phyloP scores from a whole-genome alignment of 2,329 filamentous ascomycete genomes.

The Dothideomycetes sp. region DNA sequence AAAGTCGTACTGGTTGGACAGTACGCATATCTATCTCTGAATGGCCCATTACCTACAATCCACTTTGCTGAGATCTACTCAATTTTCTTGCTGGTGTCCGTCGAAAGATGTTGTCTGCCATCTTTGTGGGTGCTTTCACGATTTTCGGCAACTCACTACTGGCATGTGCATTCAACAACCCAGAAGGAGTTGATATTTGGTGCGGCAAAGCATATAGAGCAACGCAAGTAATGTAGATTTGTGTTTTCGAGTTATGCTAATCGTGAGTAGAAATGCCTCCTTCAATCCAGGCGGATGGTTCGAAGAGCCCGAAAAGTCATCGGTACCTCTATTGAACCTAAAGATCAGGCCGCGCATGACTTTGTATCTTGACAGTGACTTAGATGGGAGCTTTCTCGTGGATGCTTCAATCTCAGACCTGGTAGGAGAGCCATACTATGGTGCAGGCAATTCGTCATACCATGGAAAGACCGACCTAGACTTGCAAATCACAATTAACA shows the following conservation, averaged over 20 bases:
- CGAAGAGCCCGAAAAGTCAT: slow-evolving; percentile 24
- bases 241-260: too few relatives aligned
- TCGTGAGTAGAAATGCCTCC: slow-evolving; percentile 29
- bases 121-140: not conserved
- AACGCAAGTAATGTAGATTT: slow-evolving; percentile 5
- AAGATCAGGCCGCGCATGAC: slow-evolving; percentile 33
- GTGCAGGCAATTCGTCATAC: not conserved
- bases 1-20: too few relatives aligned
- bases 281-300: slow-evolving; percentile 38
- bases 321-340: slow-evolving; percentile 30
- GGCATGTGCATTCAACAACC: slow-evolving; percentile 11
- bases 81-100: not conserved
- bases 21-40: too few relatives aligned
- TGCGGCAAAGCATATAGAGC: slow-evolving; percentile 35
- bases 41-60: too few relatives aligned
- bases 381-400: slow-evolving; percentile 27
- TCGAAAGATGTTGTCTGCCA: not conserved
- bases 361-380: slow-evolving; percentile 32
- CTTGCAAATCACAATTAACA: slow-evolving; percentile 6
- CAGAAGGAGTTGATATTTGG: slow-evolving; percentile 34
- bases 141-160: not conserved
- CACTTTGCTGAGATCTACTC: too few relatives aligned
- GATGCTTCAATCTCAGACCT: slow-evolving; percentile 29
- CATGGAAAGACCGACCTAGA: slow-evolving; percentile 8
- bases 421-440: slow-evolving; percentile 18